phyloP scores from a whole-genome alignment of 345 rosid species.

The Eucalyptus lansdowneana region DNA sequence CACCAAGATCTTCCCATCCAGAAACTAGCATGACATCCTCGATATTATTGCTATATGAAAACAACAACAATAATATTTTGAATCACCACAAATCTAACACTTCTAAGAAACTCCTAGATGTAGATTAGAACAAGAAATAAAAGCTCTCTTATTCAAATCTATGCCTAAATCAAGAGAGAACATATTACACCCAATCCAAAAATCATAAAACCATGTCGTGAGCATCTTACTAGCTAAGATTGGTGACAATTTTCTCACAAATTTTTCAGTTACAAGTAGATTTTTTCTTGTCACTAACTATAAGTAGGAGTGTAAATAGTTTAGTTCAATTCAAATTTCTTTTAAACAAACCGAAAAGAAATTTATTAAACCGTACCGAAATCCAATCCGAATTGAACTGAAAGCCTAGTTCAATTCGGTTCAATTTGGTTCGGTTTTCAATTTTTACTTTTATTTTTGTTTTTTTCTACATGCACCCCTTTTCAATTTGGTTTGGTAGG shows the following conservation, averaged over 20 bases:
- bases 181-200: too few species aligned
- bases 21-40: neutral
- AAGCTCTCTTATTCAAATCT: neutral
- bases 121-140: too few species aligned
- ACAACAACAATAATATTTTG: neutral
- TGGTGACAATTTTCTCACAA: neutral
- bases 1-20: too few species aligned
- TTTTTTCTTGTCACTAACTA: too few species aligned
- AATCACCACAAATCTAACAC: neutral
- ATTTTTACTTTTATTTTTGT: too few species aligned
- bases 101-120: neutral
- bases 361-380: too few species aligned
- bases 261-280: too few species aligned
- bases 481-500: rapidly evolving
- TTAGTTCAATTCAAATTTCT: too few species aligned
- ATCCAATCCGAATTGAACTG: rapidly evolving
- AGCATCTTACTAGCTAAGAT: neutral
- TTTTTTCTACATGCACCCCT: too few species aligned
- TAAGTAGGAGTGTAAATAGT: too few species aligned
- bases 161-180: neutral
- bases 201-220: neutral
- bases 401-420: rapidly evolving
- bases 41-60: rapidly evolving
- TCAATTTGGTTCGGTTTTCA: rapidly evolving
- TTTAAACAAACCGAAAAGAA: too few species aligned